Conservation (phyloP, 176 grass and related monocot genomes). For the Avena sativa region DNA sequence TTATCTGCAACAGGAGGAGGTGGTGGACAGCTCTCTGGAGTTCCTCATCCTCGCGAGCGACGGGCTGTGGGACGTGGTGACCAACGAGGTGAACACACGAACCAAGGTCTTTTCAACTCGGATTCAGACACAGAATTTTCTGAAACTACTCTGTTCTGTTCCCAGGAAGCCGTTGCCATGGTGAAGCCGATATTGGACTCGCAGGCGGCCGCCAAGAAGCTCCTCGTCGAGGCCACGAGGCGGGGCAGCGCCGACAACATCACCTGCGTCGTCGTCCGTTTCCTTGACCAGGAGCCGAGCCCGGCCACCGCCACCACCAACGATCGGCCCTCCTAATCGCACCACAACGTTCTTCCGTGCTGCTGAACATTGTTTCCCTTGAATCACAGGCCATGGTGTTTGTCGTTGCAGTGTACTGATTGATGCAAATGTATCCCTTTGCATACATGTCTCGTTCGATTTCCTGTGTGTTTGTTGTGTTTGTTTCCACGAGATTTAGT, state of each 20-base stretch:
- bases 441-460: not conserved
- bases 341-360: too few species aligned
- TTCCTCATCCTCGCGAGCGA: constrained; percentile 96
- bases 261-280: constrained; percentile 83
- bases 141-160: not conserved
- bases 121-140: too few species aligned
- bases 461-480: not conserved
- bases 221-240: constrained; percentile 66
- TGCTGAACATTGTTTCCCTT: not conserved
- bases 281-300: constrained; percentile 38
- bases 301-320: not conserved
- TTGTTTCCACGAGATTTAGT: not conserved
- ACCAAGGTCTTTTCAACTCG: too few species aligned
- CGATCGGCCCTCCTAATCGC: not conserved
- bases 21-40: constrained; percentile 74
- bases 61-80: constrained; percentile 88
- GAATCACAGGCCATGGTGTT: not conserved
- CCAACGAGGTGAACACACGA: constrained; percentile 48
- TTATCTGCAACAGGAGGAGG: constrained; percentile 57
- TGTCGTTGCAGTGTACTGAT: not conserved
- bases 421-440: not conserved
- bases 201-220: constrained; percentile 76
- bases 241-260: constrained; percentile 85
- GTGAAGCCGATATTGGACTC: constrained; percentile 71
- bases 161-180: constrained; percentile 80